A percentile compares a stretch with the other conserved stretches of the same genome.
These are phyloP conservation scores for Agrocybe chaxingu DNA, from an alignment of 768 basidiomycete genomes.

Conservation along the genomic window DNA sequence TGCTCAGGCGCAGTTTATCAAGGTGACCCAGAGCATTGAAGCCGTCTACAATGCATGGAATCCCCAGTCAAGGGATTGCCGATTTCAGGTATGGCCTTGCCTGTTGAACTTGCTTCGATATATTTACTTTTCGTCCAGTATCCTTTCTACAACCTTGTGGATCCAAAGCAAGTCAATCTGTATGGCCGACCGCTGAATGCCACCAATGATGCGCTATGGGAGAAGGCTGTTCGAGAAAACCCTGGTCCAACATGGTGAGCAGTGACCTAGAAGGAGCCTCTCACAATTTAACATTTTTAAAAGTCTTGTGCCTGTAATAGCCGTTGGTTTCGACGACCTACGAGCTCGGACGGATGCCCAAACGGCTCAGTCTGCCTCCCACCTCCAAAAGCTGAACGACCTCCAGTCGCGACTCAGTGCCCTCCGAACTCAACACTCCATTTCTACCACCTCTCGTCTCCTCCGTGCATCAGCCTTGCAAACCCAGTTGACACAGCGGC, in stretches of 20 bases:
- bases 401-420: constrained; percentile 60
- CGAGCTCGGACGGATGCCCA: constrained; percentile 79
- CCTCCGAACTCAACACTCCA: constrained; percentile 58
- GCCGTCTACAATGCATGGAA: constrained; percentile 70
- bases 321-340: constrained; percentile 79
- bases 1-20: constrained; percentile 54
- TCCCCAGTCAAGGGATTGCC: constrained; percentile 60
- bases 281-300: background rate
- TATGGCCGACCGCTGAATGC: constrained; percentile 75
- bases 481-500: constrained; percentile 66
- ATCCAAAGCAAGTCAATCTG: constrained; percentile 58
- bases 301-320: constrained; percentile 78
- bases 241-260: constrained; percentile 76
- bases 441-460: constrained; percentile 67
- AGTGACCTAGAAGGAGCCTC: background rate
- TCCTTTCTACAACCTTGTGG: constrained; percentile 82
- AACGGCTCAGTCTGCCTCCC: constrained; percentile 57
- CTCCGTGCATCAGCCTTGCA: constrained; percentile 61
- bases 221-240: constrained; percentile 76
- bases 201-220: constrained; percentile 70
- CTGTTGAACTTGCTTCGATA: background rate
- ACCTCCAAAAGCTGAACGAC: constrained; percentile 71
- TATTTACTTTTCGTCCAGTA: constrained; percentile 39
- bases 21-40: constrained; percentile 58
- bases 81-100: constrained; percentile 64